A percentile compares a stretch with the other conserved stretches of the same genome.
phyloP scores from a whole-genome alignment of 2,329 filamentous ascomycete species.

The Elsinoe ampelina region DNA sequence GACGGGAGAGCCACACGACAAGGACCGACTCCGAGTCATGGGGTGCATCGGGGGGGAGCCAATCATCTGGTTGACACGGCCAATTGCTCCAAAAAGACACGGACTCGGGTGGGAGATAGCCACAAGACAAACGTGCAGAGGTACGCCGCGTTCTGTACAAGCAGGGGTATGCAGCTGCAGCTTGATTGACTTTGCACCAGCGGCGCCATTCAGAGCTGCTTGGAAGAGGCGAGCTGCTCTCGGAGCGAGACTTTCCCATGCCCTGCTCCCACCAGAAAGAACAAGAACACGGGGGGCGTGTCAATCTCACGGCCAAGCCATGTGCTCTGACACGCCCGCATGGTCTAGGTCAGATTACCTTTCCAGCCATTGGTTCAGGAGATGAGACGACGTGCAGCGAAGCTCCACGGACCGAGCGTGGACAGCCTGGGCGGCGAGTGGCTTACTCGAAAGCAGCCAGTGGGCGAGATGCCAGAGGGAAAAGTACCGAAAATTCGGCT shows the following conservation, averaged over 20 bases:
- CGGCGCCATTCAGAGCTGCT: conserved; percentile 1
- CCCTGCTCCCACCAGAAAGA: background rate
- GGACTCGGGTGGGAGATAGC: background rate
- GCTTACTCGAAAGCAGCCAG: background rate
- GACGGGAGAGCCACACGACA: conserved; percentile 11
- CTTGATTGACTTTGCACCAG: background rate
- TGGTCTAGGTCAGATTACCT: background rate
- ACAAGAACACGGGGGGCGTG: conserved; percentile 7
- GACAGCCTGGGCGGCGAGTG: conserved; percentile 1
- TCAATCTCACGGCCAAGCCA: conserved; percentile 8
- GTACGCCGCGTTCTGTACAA: background rate
- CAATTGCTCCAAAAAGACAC: background rate
- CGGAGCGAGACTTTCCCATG: background rate
- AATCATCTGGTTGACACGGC: background rate
- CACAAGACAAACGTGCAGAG: conserved; percentile 5
- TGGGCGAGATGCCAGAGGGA: background rate
- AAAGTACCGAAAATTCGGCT: conserved; percentile 14
- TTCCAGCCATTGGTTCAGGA: conserved; percentile 6
- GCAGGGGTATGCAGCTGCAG: conserved; percentile 2
- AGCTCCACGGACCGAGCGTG: conserved; percentile 6
- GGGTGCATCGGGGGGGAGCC: background rate
- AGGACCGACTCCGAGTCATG: conserved; percentile 8
- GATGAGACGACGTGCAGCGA: conserved; percentile 8
- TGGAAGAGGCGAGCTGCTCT: background rate
- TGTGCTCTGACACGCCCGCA: conserved; percentile 4